phyloP scores from a whole-genome alignment of 2,329 filamentous ascomycete genomes.

The Aspergillus felis region DNA sequence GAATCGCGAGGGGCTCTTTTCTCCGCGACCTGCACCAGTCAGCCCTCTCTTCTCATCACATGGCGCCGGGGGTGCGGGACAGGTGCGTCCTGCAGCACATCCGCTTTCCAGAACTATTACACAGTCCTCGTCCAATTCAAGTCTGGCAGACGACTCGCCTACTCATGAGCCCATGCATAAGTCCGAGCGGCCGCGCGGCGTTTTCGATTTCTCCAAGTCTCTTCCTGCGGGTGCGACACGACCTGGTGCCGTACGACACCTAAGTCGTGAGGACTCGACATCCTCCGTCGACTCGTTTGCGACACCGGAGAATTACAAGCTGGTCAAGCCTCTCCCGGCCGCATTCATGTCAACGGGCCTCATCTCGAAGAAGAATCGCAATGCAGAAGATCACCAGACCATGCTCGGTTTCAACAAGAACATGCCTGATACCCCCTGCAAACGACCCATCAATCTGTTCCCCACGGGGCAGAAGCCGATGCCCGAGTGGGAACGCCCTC shows the following conservation, averaged over 20 bases:
- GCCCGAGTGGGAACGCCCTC: conserved; percentile 59
- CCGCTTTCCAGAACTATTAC: conserved; percentile 83
- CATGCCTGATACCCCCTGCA: conserved; percentile 95
- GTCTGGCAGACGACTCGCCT: conserved; percentile 67
- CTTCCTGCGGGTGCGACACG: conserved; percentile 64
- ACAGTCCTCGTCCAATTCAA: conserved; percentile 80
- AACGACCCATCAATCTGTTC: conserved; percentile 71
- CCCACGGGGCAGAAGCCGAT: conserved; percentile 56
- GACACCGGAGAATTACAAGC: conserved; percentile 73
- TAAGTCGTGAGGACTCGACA: conserved; percentile 48
- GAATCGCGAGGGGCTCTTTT: conserved; percentile 63
- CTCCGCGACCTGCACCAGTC: conserved; percentile 56
- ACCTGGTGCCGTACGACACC: conserved; percentile 41
- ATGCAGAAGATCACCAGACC: conserved; percentile 63
- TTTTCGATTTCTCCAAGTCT: conserved; percentile 67
- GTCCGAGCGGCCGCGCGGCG: conserved; percentile 50
- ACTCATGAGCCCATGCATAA: conserved; percentile 58
- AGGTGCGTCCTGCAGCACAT: conserved; percentile 55
- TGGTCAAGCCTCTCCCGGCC: conserved; percentile 70
- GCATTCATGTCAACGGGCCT: conserved; percentile 93
- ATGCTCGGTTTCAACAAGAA: conserved; percentile 54
- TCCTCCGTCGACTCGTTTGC: conserved; percentile 56
- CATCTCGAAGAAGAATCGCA: conserved; percentile 89
- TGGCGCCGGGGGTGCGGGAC: conserved; percentile 25
- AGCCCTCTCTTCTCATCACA: conserved; percentile 37